Conservation (phyloP, 2,329 filamentous ascomycete genomes). For the Bipolaris victoriae region DNA sequence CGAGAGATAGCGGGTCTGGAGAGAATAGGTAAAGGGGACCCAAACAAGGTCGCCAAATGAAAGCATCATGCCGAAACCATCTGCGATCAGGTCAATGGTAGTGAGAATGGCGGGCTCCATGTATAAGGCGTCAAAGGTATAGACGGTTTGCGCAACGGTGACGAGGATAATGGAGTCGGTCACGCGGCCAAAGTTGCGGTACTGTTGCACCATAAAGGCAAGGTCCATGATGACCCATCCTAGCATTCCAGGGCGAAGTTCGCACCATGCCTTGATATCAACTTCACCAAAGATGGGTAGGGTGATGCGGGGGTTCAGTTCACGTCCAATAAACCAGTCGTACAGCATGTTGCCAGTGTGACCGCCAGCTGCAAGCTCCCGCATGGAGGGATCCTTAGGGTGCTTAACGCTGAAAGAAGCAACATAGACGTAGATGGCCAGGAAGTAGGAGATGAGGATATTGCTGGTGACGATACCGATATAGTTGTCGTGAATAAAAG, state of each 20-base stretch:
- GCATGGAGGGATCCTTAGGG: constrained; percentile 70
- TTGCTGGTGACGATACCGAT: constrained; percentile 83
- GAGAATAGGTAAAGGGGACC: constrained; percentile 88
- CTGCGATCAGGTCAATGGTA: constrained; percentile 91
- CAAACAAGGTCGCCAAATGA: constrained; percentile 90
- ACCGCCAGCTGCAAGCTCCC: constrained; percentile 82
- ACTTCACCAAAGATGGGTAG: constrained; percentile 82
- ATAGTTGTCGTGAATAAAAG: constrained; percentile 91
- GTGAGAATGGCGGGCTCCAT: constrained; percentile 90
- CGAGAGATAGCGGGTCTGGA: constrained; percentile 84
- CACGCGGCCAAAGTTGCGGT: constrained; percentile 79
- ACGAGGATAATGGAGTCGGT: constrained; percentile 87
- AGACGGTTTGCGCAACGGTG: constrained; percentile 77
- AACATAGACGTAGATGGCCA: constrained; percentile 81
- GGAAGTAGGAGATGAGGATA: constrained; percentile 73
- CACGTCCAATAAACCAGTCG: constrained; percentile 95
- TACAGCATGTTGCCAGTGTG: constrained; percentile 85
- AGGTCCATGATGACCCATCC: constrained; percentile 88
- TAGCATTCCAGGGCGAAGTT: constrained; percentile 89
- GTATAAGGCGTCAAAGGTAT: constrained; percentile 82
- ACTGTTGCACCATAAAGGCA: constrained; percentile 85
- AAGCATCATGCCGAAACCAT: constrained; percentile 96
- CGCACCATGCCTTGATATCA: constrained; percentile 88
- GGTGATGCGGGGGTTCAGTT: constrained; percentile 85
- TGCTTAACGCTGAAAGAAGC: constrained; percentile 79